A percentile compares a stretch with the other conserved stretches of the same genome.
Conservation (phyloP, 441 rosid genomes). For the Populus tomentosa region DNA sequence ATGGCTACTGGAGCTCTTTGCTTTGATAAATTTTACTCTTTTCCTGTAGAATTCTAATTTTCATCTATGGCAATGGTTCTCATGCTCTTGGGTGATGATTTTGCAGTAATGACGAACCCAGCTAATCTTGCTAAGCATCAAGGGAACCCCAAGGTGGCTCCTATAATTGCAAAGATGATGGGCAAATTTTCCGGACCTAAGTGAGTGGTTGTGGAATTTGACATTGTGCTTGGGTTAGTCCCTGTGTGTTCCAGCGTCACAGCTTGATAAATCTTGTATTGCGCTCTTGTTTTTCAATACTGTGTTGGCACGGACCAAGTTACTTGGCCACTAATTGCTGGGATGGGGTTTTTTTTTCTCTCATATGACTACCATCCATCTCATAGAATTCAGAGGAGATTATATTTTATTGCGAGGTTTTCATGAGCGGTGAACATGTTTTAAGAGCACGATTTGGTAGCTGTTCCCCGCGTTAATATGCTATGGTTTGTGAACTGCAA, state of each 20-base stretch:
- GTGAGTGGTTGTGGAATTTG: conserved; percentile 24
- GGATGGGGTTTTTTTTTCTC: not conserved
- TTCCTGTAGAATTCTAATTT: not conserved
- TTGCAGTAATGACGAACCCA: conserved; percentile 88
- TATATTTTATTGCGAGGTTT: not conserved
- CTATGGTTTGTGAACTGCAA: not conserved
- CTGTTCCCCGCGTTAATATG: too few relatives aligned
- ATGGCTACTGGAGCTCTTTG: not conserved
- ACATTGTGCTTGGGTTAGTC: not conserved
- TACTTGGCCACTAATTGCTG: not conserved
- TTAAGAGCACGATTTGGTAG: not conserved
- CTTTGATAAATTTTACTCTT: not conserved
- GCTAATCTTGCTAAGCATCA: conserved; percentile 87
- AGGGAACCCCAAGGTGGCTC: conserved; percentile 91
- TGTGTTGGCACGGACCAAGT: not conserved
- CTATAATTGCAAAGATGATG: conserved; percentile 92
- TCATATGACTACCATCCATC: not conserved
- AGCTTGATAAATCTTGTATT: not conserved
- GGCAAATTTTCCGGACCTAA: conserved; percentile 64
- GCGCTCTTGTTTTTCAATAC: not conserved
- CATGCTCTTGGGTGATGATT: conserved; percentile 17
- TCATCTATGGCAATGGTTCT: not conserved
- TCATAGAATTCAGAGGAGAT: not conserved
- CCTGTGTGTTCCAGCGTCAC: not conserved
- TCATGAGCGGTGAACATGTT: not conserved